A percentile compares a stretch with the other conserved stretches of the same genome.
Evolutionary conservation across 176 grass and related monocot species (phyloP).

Genomic region (Dactylis glomerata): DNA sequence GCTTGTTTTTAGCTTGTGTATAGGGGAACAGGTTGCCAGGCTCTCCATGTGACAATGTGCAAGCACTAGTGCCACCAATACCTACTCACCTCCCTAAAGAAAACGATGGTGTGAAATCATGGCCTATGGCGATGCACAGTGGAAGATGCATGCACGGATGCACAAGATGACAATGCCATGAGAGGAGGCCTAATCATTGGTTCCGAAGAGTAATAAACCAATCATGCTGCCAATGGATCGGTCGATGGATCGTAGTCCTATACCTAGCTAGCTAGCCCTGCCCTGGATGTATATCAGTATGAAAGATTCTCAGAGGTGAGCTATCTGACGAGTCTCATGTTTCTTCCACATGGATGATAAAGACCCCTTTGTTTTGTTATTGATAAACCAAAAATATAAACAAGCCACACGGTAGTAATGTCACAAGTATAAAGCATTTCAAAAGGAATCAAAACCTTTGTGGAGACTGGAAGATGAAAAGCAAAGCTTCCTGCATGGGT

Average conservation of each 20-base stretch:
- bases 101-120: too few species aligned
- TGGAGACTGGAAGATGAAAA: not conserved
- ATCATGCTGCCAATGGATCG: not conserved
- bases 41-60: conserved; percentile 52
- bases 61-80: not conserved
- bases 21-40: conserved; percentile 10
- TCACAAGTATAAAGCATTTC: too few species aligned
- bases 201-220: not conserved
- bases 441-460: too few species aligned
- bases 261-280: not conserved
- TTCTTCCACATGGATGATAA: not conserved
- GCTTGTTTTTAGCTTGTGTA: not conserved
- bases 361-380: not conserved
- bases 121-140: not conserved
- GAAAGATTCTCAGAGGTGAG: not conserved
- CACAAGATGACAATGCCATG: conserved; percentile 4
- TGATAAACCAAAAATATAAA: not conserved
- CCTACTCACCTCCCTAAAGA: not conserved
- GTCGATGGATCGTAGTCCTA: not conserved
- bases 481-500: not conserved
- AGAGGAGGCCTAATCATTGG: conserved; percentile 9
- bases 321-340: not conserved
- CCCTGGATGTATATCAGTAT: not conserved
- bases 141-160: not conserved
- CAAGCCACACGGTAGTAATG: too few species aligned